phyloP scores from a whole-genome alignment of 805 yeast genomes.

The Candida hungchunana region DNA sequence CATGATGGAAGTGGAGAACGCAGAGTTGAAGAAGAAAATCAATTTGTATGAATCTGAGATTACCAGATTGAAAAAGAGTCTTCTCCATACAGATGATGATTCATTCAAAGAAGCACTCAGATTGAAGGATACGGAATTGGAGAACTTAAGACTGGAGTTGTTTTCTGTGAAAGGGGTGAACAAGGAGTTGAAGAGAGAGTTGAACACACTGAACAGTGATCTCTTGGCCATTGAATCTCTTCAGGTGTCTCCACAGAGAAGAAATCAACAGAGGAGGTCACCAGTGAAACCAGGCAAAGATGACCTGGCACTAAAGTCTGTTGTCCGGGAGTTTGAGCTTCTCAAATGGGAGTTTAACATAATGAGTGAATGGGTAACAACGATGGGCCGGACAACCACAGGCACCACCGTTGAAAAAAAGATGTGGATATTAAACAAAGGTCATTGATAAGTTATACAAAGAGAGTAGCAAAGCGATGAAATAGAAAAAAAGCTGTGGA shows the following conservation, averaged over 20 bases:
- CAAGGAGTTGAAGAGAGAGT: conserved; percentile 4
- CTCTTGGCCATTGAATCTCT: conserved; percentile 2
- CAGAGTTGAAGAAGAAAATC: conserved; percentile 8
- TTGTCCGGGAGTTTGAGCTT: conserved; percentile 2
- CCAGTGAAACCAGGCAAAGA: not conserved
- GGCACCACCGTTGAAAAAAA: too few relatives aligned
- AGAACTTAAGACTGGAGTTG: conserved; percentile 1
- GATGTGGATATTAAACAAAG: not conserved
- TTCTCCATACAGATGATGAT: not conserved
- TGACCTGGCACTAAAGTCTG: not conserved
- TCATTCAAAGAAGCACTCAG: conserved; percentile 1
- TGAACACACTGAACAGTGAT: conserved; percentile 10
- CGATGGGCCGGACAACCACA: too few relatives aligned
- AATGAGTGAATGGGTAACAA: conserved; percentile 11
- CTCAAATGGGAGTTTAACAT: conserved; percentile 16
- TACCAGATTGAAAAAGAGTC: not conserved
- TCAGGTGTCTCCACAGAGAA: not conserved
- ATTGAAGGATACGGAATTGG: conserved; percentile 1
- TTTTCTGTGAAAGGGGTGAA: not conserved
- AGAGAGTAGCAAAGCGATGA: too few relatives aligned
- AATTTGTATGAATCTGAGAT: not conserved
- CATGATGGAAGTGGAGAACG: conserved; percentile 15
- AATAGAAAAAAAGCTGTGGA: too few relatives aligned
- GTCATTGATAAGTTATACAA: not conserved
- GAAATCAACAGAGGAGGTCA: not conserved